Conservation (phyloP, 495 filamentous ascomycete species). For the Aspergillus heteromorphus region DNA sequence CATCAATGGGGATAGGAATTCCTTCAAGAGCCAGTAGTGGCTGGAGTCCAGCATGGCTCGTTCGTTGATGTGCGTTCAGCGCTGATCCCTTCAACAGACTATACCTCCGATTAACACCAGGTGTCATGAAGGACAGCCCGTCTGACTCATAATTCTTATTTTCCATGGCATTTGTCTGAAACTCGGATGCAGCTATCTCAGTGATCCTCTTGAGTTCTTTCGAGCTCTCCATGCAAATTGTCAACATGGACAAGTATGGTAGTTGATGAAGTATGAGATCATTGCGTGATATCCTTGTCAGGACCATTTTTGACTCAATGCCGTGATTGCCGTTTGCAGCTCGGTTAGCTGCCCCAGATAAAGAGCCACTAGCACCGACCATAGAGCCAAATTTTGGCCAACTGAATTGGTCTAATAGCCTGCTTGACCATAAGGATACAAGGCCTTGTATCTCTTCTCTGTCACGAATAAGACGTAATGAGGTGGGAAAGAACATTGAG, state of each 20-base stretch:
- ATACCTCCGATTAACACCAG: neutral
- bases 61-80: neutral
- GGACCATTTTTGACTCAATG: constrained; percentile 42
- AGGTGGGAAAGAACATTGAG: constrained; percentile 85
- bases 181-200: constrained; percentile 50
- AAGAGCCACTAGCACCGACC: constrained; percentile 21
- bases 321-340: constrained; percentile 12
- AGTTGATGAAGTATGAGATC: constrained; percentile 79
- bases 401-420: constrained; percentile 23
- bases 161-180: constrained; percentile 40
- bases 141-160: constrained; percentile 41
- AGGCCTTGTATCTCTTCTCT: constrained; percentile 72
- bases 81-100: neutral
- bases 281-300: constrained; percentile 54
- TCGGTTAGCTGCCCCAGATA: constrained; percentile 12
- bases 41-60: constrained; percentile 6
- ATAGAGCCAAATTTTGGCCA: constrained; percentile 23
- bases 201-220: constrained; percentile 66
- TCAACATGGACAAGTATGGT: constrained; percentile 73
- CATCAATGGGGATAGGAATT: constrained; percentile 77
- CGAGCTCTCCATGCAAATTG: constrained; percentile 17
- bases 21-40: constrained; percentile 22
- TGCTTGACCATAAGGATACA: constrained; percentile 59
- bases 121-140: constrained; percentile 6
- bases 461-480: constrained; percentile 67